phyloP scores from a whole-genome alignment of 2,329 filamentous ascomycete species.

The Bisporella sp. region DNA sequence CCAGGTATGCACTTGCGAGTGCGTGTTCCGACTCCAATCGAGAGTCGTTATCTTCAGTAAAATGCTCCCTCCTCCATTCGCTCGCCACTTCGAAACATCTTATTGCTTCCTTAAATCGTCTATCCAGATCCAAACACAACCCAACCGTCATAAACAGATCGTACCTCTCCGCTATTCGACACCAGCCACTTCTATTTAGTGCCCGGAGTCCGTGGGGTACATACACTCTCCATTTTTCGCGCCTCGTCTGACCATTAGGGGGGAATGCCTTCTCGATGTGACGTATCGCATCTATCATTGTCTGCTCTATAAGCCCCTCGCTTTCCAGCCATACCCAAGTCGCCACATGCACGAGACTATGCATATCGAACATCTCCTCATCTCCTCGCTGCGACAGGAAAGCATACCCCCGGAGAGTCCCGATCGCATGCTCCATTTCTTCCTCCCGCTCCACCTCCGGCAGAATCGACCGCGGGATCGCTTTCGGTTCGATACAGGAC shows the following conservation, averaged over 20 bases:
- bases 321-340: conserved; percentile 4
- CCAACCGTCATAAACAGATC: conserved; percentile 18
- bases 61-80: conserved; percentile 1
- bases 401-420: conserved; percentile 6
- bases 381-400: conserved; percentile 7
- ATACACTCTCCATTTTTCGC: conserved; percentile 19
- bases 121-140: conserved; percentile 11
- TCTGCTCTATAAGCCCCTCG: conserved; percentile 5
- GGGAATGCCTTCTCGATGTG: conserved; percentile 4
- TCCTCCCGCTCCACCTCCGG: conserved; percentile 2
- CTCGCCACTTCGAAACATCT: conserved; percentile 17
- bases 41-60: conserved; percentile 5
- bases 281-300: conserved; percentile 4
- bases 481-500: conserved; percentile 6
- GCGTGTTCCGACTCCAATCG: conserved; percentile 6
- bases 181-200: conserved; percentile 13
- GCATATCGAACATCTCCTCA: conserved; percentile 7
- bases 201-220: conserved; percentile 24
- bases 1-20: conserved; percentile 5
- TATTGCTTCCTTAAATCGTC: conserved; percentile 17
- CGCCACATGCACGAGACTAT: conserved; percentile 8
- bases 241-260: conserved; percentile 8
- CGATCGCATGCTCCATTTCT: conserved; percentile 6
- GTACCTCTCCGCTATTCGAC: conserved; percentile 12
- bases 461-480: conserved; percentile 7